phyloP scores from a whole-genome alignment of 768 basidiomycete genomes.

The Pisolithus sp. region DNA sequence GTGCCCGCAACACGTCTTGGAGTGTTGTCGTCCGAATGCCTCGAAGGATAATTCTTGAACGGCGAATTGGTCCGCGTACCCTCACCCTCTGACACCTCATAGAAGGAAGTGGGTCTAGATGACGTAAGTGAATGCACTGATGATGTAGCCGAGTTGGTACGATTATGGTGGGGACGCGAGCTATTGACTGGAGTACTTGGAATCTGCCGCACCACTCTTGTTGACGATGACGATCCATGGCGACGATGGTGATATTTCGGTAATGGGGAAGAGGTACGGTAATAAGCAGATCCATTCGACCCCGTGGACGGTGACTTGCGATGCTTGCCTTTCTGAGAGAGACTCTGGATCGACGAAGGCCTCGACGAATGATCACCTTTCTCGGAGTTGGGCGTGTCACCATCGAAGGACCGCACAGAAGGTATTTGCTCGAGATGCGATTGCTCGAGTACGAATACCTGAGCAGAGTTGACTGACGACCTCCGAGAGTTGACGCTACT shows the following conservation, averaged over 20 bases:
- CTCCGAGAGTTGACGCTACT: slow-evolving; percentile 88
- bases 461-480: slow-evolving; percentile 49
- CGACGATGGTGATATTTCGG: slow-evolving; percentile 70
- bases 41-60: slow-evolving; percentile 42
- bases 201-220: slow-evolving; percentile 67
- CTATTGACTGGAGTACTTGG: slow-evolving; percentile 30
- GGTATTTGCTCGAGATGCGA: slow-evolving; percentile 45
- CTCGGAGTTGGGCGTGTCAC: slow-evolving; percentile 85
- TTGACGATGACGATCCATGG: slow-evolving; percentile 76
- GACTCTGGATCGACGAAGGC: slow-evolving; percentile 82
- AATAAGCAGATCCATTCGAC: slow-evolving; percentile 62
- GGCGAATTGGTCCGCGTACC: slow-evolving; percentile 60
- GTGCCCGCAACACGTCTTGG: slow-evolving; percentile 44
- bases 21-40: slow-evolving; percentile 43
- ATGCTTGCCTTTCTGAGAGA: slow-evolving; percentile 57
- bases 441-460: slow-evolving; percentile 48
- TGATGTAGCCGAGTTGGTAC: slow-evolving; percentile 72
- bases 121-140: slow-evolving; percentile 72
- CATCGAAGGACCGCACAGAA: slow-evolving; percentile 66
- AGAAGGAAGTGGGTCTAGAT: slow-evolving; percentile 71
- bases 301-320: slow-evolving; percentile 72
- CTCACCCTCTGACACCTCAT: slow-evolving; percentile 69
- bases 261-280: slow-evolving; percentile 70
- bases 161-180: slow-evolving; percentile 48
- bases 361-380: slow-evolving; percentile 70